Evolutionary conservation across 2,329 filamentous ascomycete species (phyloP), one percentile per base, ranked within the genome.

Genomic region (Septoria linicola): DNA sequence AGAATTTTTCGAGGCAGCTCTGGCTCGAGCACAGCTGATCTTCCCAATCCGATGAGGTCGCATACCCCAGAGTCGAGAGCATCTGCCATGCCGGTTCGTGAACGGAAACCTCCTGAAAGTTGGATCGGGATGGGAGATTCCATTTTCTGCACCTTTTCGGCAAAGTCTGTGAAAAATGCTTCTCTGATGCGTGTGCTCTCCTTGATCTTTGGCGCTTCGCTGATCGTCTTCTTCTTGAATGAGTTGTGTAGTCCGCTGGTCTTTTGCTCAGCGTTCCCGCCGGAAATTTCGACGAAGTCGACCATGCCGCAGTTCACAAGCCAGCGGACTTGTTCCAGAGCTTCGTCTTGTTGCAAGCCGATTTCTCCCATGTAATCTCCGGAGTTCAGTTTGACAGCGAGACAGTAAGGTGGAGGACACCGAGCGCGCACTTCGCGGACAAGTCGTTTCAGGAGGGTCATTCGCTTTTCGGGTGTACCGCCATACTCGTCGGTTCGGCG

Each of bases 211-310:
- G 54, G 32, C 41, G 39, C 49, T 20, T 60, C 49, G 54, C 72
- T 63, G 70, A 77, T 74, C 62, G 71, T 41, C 5, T 19, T 51
- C 8, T 60, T 58, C 36, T 48, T 59, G 32, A 61, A 64, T 4
- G 47, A 56, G 40, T 47, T 57, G 45, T 55, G 60, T 23, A 66
- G 41, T 7, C 55, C 55, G 7, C 50, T 59, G 6, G 46, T 56
- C 37, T 58, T 62, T 10, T 60, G 42, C 49, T 65, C 57, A 19
- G 57, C 59, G 45, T 55, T 78, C 0, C 85, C 84, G 0, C 85
- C 85, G 14, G 78, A 82, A 20, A 88, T 76, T 66, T 89, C 84
- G 1, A 88, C 68, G 57, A 87, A 87, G 66, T 88, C 85, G 1
- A 88, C 68, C 54, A 59, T 55, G 4, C 70, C 78, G 32, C 72